Percentiles rank a stretch among this genome's conserved stretches.
Evolutionary conservation across 208 protist species (phyloP).

Genomic region (Wallacemonas rigidus): DNA sequence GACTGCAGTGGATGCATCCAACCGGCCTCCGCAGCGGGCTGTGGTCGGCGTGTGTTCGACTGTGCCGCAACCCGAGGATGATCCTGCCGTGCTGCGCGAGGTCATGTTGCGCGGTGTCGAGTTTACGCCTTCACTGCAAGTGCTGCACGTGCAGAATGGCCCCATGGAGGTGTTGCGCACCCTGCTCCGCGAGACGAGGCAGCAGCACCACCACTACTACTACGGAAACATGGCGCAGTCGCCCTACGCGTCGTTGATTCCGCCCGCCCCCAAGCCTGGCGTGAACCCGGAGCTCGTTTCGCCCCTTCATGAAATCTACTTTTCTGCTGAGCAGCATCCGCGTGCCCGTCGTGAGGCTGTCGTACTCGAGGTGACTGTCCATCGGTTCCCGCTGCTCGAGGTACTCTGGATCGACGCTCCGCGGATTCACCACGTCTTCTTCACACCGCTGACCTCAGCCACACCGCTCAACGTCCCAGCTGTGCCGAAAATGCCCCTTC

Average conservation of each 20-base stretch:
- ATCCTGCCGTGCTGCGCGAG: constrained; percentile 14
- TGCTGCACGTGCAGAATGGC: constrained; percentile 17
- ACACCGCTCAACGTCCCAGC: not conserved
- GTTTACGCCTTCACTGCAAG: constrained; percentile 18
- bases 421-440: constrained; percentile 29
- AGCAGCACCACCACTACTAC: constrained; percentile 19
- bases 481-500: constrained; percentile 22
- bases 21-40: not conserved
- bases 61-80: constrained; percentile 15
- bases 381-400: constrained; percentile 33
- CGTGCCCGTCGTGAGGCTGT: constrained; percentile 11
- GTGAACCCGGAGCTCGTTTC: constrained; percentile 15
- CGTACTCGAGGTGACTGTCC: constrained; percentile 8
- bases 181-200: constrained; percentile 4
- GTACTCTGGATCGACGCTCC: constrained; percentile 60
- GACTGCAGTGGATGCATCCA: not conserved
- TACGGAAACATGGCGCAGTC: constrained; percentile 14
- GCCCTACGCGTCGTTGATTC: constrained; percentile 8
- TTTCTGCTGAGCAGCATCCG: constrained; percentile 21
- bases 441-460: constrained; percentile 17
- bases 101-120: constrained; percentile 13
- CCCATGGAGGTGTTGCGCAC: constrained; percentile 11
- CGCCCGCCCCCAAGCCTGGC: constrained; percentile 8
- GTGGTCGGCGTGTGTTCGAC: constrained; percentile 12
- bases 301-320: constrained; percentile 16